These are phyloP conservation scores for Penicillium simplicissimum DNA, from an alignment of 495 filamentous ascomycete genomes.

Conservation along the genomic window DNA sequence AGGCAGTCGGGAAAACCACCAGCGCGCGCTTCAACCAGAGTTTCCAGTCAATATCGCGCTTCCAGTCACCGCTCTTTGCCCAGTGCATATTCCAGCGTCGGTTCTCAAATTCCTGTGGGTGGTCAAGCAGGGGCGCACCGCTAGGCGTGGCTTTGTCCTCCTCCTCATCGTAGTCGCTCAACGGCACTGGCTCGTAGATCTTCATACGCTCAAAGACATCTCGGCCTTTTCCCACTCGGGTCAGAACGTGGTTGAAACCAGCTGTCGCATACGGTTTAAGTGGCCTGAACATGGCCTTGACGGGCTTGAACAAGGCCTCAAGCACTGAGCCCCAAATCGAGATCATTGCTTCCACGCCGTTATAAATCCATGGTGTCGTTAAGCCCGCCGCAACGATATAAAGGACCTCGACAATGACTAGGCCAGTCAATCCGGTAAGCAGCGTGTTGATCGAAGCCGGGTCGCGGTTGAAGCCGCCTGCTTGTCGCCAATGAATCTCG, in stretches of 20 bases:
- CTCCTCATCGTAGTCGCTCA: slow-evolving; percentile 26
- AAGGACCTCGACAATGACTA: slow-evolving; percentile 34
- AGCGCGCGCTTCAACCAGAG: slow-evolving; percentile 18
- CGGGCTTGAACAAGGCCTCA: slow-evolving; percentile 16
- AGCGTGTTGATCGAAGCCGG: slow-evolving; percentile 39
- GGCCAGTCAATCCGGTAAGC: slow-evolving; percentile 41
- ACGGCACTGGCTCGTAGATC: slow-evolving; percentile 22
- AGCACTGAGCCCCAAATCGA: slow-evolving; percentile 25
- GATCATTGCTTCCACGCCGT: slow-evolving; percentile 26
- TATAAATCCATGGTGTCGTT: slow-evolving; percentile 24
- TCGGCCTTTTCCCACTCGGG: slow-evolving; percentile 13
- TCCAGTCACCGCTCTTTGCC: background rate
- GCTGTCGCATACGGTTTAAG: background rate
- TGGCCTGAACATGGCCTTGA: slow-evolving; percentile 13
- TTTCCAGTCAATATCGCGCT: slow-evolving; percentile 3
- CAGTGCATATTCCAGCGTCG: background rate
- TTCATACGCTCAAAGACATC: slow-evolving; percentile 27
- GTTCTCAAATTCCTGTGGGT: slow-evolving; percentile 3
- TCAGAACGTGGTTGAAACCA: slow-evolving; percentile 4
- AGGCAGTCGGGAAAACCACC: slow-evolving; percentile 17
- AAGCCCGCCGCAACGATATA: slow-evolving; percentile 28
- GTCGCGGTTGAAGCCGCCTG: slow-evolving; percentile 35
- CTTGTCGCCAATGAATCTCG: slow-evolving; percentile 45
- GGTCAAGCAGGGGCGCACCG: slow-evolving; percentile 18
- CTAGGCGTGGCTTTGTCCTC: slow-evolving; percentile 25